A percentile compares a stretch with the other conserved stretches of the same genome.
phyloP scores from a whole-genome alignment of 148 eudicot genomes.

The Salicornia ramosissima region DNA sequence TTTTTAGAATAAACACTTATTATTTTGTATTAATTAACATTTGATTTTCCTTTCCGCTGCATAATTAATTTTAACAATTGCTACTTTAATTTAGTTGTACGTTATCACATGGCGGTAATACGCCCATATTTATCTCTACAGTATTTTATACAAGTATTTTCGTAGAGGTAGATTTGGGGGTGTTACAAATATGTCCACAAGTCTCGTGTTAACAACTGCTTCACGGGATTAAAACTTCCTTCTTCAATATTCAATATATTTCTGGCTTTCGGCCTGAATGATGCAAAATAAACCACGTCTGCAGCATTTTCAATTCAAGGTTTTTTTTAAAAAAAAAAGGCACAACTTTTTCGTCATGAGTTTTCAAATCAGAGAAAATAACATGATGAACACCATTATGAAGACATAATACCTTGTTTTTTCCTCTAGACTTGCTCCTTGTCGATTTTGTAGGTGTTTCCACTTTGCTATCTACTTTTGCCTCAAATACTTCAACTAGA shows the following conservation, averaged over 20 bases:
- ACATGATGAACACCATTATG: slow-evolving; percentile 12
- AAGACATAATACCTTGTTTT: slow-evolving; percentile 32
- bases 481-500: slow-evolving; percentile 60
- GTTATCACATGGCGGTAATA: no score
- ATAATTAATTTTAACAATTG: no score
- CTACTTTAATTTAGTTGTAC: no score
- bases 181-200: background rate
- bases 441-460: slow-evolving; percentile 21
- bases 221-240: background rate
- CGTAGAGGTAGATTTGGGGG: no score
- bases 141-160: no score
- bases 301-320: background rate
- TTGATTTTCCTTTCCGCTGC: no score
- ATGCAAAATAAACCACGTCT: background rate
- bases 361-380: background rate
- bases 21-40: no score
- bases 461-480: slow-evolving; percentile 55
- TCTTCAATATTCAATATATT: background rate
- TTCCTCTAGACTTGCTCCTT: slow-evolving; percentile 25
- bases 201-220: background rate
- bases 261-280: background rate
- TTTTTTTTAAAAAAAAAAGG: no score
- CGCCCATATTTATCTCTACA: no score
- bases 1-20: no score
- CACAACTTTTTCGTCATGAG: background rate